These are phyloP conservation scores for Hypoxylon rubiginosum DNA, from an alignment of 2,329 filamentous ascomycete species.

Conservation along the genomic window DNA sequence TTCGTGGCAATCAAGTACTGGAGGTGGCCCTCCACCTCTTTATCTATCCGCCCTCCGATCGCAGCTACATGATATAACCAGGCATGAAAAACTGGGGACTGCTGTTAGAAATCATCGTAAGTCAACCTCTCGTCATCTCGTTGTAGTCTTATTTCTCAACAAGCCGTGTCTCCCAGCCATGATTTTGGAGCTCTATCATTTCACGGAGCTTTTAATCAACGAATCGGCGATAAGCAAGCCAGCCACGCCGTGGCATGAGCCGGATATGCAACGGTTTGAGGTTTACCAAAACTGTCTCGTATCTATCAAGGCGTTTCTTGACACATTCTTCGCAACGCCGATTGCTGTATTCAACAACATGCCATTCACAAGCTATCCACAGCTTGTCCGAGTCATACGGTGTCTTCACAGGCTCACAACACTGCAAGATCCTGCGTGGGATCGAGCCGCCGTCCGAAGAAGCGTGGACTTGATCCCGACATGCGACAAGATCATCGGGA, in stretches of 20 bases:
- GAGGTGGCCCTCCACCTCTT: conserved; percentile 3
- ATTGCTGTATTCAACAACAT: conserved; percentile 50
- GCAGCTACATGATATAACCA: conserved; percentile 27
- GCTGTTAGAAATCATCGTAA: conserved; percentile 24
- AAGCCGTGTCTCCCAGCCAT: conserved; percentile 15
- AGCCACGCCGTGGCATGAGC: conserved; percentile 18
- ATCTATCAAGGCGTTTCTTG: conserved; percentile 50
- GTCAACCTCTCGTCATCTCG: background rate
- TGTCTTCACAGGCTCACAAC: conserved; percentile 52
- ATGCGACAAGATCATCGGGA: conserved; percentile 33
- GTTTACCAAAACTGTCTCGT: conserved; percentile 45
- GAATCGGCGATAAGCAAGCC: conserved; percentile 31
- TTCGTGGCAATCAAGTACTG: conserved; percentile 7
- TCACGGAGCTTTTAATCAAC: conserved; percentile 34
- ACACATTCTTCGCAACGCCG: conserved; percentile 51
- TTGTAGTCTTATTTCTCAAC: background rate
- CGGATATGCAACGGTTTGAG: conserved; percentile 33
- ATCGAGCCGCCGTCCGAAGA: conserved; percentile 51
- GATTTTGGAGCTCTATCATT: conserved; percentile 26
- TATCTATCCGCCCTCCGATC: conserved; percentile 31
- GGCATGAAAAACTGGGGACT: conserved; percentile 11
- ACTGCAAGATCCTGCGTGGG: conserved; percentile 57
- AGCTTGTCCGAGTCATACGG: conserved; percentile 53
- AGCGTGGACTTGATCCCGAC: conserved; percentile 52
- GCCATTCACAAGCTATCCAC: conserved; percentile 53